Conservation (phyloP, 441 rosid species). For the Sinapis alba region DNA sequence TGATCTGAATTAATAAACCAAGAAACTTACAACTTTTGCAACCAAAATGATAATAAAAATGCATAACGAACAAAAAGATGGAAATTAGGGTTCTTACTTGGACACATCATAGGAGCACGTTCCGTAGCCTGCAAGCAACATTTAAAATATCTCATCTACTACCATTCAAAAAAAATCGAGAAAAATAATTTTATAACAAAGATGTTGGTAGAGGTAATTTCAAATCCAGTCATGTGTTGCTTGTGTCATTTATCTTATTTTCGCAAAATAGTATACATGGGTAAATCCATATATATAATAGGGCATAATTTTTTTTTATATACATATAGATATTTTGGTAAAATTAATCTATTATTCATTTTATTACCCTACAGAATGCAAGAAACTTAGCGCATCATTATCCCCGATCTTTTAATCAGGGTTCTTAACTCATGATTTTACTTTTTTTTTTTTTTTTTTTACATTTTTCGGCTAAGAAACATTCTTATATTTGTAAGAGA, state of each 20-base stretch:
- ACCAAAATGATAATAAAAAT: background rate
- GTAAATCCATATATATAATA: background rate
- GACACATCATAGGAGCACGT: constrained; percentile 58
- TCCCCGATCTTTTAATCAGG: too few relatives aligned
- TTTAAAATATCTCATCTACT: background rate
- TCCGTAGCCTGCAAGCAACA: constrained; percentile 61
- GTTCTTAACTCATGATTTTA: too few relatives aligned
- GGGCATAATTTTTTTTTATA: background rate
- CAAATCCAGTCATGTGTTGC: background rate
- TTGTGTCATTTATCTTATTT: background rate
- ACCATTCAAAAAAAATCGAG: background rate
- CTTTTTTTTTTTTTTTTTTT: too few relatives aligned
- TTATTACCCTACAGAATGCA: background rate
- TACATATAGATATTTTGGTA: background rate
- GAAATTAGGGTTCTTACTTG: constrained; percentile 51
- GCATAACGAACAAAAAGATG: too few relatives aligned
- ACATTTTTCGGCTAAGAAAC: too few relatives aligned
- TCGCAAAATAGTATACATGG: background rate
- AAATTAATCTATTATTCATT: background rate
- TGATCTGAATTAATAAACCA: constrained; percentile 42
- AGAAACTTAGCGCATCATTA: too few relatives aligned
- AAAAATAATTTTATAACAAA: background rate
- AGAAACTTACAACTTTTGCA: background rate
- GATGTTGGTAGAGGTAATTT: background rate
- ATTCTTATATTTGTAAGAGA: too few relatives aligned